Evolutionary conservation across 169 alveolate species (phyloP), one percentile per base, ranked within the genome.

Genomic region (Plasmodium falciparum): DNA sequence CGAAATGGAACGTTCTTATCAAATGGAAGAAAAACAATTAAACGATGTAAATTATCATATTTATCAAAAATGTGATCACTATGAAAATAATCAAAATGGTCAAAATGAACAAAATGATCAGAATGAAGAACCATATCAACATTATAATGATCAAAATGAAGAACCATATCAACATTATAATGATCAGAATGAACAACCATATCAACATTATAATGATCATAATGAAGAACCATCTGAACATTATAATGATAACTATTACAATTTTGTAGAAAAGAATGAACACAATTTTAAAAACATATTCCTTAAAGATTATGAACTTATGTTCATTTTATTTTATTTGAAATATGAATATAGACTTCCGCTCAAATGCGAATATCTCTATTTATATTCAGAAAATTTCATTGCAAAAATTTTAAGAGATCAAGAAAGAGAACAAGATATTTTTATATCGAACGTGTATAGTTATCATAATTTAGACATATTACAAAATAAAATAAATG

Each of bases 341-440:
- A 74, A 61, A 74, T 74, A 74, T 62, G 88, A 74, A 61, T 74
- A 50, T 33, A 24, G 62, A 7, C 6, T 74, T 11, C 88, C 88
- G n/a, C 17, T 6, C 2, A 0, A 20, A 11, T 11, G 47, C 5
- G 88, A 74, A 20, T 74, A 74, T 47, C n/a, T 20, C 24, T 8
- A 22, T 9, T 59, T 74, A 47, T 74, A 74, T 9, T 74, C 54
- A 13, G 58, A 24, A 61, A 12, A 24, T 13, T 74, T 74, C 43
- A 13, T 74, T 15, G 20, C n/a, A 15, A 74, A 61, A 61, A 50
- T 74, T 33, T 39, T 73, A 45, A 73, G 22, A 22, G 9, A 39
- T 17, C 13, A 58, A 58, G 22, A n/a, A 24, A 2, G 45, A 20
- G 67, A 74, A n/a, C 29, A 59, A 3, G 12, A 59, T 8, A 20